phyloP scores from a whole-genome alignment of 139 green algal species.

The Choricystis sp. region DNA sequence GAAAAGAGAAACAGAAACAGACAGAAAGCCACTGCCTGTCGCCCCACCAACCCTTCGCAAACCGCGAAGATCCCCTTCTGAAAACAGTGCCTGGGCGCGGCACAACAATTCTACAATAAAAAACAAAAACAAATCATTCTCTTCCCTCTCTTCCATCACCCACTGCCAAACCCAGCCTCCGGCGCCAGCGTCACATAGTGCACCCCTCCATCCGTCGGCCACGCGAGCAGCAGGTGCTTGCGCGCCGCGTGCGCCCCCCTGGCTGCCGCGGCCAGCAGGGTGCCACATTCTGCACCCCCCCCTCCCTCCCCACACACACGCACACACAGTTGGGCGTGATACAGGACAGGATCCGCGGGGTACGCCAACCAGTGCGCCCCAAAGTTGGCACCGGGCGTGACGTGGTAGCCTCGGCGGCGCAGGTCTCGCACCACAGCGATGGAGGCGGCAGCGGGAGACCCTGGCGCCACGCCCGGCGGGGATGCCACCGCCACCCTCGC shows the following conservation, averaged over 20 bases:
- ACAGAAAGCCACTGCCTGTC: too few relatives aligned
- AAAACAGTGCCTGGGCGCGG: too few relatives aligned
- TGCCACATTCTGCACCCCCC: conserved; percentile 18
- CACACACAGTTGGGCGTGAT: conserved; percentile 56
- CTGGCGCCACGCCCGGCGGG: too few relatives aligned
- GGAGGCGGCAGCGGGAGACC: background rate
- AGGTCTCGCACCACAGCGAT: conserved; percentile 16
- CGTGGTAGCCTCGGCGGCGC: conserved; percentile 13
- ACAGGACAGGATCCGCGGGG: conserved; percentile 51
- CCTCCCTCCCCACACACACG: conserved; percentile 14
- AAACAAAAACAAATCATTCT: too few relatives aligned
- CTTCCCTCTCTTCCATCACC: too few relatives aligned
- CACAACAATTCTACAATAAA: too few relatives aligned
- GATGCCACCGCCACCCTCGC: too few relatives aligned
- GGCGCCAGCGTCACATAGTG: background rate
- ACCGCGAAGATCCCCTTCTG: too few relatives aligned
- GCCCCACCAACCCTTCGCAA: too few relatives aligned
- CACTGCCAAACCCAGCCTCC: conserved; percentile 1
- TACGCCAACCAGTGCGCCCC: conserved; percentile 58
- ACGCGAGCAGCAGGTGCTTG: conserved; percentile 54
- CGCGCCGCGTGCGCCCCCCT: conserved; percentile 39
- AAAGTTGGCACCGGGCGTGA: conserved; percentile 64
- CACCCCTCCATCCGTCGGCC: background rate
- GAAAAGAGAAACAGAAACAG: too few relatives aligned
- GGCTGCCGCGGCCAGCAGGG: conserved; percentile 22